A percentile compares a stretch with the other conserved stretches of the same genome.
Evolutionary conservation across 768 basidiomycete species (phyloP).

Genomic region (Sarcodon sp.): DNA sequence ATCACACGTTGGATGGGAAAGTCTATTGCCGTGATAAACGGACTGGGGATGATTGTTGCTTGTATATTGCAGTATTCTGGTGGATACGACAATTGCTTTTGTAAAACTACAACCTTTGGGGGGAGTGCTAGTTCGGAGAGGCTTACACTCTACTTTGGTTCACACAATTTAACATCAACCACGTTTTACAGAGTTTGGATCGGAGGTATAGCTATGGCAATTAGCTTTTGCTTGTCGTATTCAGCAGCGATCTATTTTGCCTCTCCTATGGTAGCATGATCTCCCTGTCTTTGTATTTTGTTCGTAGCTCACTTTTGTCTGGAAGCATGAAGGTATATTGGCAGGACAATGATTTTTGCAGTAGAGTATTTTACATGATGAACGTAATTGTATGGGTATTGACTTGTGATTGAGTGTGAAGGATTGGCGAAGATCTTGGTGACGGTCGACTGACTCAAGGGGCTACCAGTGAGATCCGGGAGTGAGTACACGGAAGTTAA

Average conservation of each 20-base stretch:
- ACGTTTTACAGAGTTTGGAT: background rate
- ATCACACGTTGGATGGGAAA: background rate
- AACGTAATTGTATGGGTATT: no score
- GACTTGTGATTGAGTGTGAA: no score
- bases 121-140: background rate
- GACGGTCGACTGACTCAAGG: no score
- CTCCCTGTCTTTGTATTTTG: no score
- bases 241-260: background rate
- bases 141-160: background rate
- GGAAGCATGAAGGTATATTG: no score
- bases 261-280: background rate
- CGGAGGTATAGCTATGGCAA: background rate
- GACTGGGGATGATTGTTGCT: background rate
- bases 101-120: background rate
- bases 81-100: background rate
- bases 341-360: no score
- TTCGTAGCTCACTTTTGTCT: no score
- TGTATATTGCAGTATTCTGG: background rate
- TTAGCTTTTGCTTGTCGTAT: background rate
- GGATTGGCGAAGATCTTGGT: no score
- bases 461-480: no score
- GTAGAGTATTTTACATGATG: no score
- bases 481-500: no score
- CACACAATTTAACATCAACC: no score
- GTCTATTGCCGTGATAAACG: background rate